These are phyloP conservation scores for Colletotrichum kahawae DNA, from an alignment of 2,329 filamentous ascomycete species.

Conservation along the genomic window DNA sequence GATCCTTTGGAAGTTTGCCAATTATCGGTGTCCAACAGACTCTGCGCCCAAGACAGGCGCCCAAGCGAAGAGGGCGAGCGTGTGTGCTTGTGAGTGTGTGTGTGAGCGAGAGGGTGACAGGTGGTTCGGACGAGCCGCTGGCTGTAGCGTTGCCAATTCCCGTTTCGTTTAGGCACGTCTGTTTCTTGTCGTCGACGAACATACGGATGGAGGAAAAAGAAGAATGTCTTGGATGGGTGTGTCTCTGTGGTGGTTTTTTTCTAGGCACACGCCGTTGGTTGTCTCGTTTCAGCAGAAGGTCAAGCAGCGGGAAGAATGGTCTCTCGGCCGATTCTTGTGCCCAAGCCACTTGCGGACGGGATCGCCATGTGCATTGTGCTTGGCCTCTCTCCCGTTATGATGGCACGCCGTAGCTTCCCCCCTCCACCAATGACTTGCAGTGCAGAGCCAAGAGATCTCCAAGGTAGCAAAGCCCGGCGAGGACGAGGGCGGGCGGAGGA, in stretches of 20 bases:
- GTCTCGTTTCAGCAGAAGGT: neutral
- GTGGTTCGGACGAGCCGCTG: constrained; percentile 6
- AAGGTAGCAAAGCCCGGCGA: neutral
- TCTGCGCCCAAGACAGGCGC: neutral
- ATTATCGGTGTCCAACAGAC: constrained; percentile 3
- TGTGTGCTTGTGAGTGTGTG: neutral
- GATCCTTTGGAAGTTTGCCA: constrained; percentile 12
- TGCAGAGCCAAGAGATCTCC: constrained; percentile 11
- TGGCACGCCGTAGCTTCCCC: neutral
- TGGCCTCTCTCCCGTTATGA: neutral
- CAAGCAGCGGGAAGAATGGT: neutral
- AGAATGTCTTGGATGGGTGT: neutral
- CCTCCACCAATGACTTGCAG: constrained; percentile 4
- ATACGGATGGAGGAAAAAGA: neutral
- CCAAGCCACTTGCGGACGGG: constrained; percentile 8
- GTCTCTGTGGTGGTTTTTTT: neutral
- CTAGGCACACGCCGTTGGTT: neutral
- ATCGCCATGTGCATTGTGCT: constrained; percentile 11
- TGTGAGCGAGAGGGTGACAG: neutral
- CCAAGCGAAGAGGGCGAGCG: neutral
- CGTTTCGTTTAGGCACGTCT: neutral
- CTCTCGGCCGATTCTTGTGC: constrained; percentile 3
- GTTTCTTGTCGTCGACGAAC: neutral
- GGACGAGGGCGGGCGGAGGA: neutral
- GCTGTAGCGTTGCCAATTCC: neutral